Conservation (phyloP, 2,329 filamentous ascomycete genomes). For the Nannizzia gypsea region DNA sequence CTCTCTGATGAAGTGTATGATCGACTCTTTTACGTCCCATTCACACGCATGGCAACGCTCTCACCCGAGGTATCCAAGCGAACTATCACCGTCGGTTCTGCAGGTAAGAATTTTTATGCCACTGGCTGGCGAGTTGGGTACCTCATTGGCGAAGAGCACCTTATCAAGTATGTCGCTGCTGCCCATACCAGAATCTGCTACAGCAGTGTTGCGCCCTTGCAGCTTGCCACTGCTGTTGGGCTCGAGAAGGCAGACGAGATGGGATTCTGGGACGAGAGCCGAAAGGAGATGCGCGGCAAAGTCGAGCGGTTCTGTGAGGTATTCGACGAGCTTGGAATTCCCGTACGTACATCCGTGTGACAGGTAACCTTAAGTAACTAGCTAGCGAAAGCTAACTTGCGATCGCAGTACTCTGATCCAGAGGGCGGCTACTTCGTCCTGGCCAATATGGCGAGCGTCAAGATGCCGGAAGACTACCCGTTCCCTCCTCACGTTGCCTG, state of each 20-base stretch:
- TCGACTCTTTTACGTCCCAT: constrained; percentile 85
- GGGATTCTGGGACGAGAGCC: constrained; percentile 77
- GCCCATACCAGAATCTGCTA: constrained; percentile 97
- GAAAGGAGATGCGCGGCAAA: constrained; percentile 79
- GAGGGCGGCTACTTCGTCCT: constrained; percentile 97
- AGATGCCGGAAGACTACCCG: constrained; percentile 68
- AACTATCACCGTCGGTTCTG: constrained; percentile 87
- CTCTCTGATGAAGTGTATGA: constrained; percentile 91
- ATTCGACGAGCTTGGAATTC: constrained; percentile 62
- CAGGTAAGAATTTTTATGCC: constrained; percentile 96
- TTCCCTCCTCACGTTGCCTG: constrained; percentile 82
- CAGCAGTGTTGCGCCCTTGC: constrained; percentile 80
- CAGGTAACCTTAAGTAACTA: no score
- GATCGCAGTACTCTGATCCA: constrained; percentile 61
- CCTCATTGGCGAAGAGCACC: constrained; percentile 75
- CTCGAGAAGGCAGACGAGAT: constrained; percentile 79
- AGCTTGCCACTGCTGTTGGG: constrained; percentile 86
- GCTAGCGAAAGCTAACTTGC: not conserved
- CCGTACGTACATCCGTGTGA: constrained; percentile 28
- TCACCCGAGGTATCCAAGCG: constrained; percentile 79
- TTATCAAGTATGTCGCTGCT: constrained; percentile 83
- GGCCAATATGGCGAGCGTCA: constrained; percentile 81
- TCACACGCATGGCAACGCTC: constrained; percentile 81
- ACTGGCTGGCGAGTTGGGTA: constrained; percentile 96
- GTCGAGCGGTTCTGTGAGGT: constrained; percentile 76